Conservation (phyloP, 2,329 filamentous ascomycete species). For the Cephalotrichum gorgonifer region DNA sequence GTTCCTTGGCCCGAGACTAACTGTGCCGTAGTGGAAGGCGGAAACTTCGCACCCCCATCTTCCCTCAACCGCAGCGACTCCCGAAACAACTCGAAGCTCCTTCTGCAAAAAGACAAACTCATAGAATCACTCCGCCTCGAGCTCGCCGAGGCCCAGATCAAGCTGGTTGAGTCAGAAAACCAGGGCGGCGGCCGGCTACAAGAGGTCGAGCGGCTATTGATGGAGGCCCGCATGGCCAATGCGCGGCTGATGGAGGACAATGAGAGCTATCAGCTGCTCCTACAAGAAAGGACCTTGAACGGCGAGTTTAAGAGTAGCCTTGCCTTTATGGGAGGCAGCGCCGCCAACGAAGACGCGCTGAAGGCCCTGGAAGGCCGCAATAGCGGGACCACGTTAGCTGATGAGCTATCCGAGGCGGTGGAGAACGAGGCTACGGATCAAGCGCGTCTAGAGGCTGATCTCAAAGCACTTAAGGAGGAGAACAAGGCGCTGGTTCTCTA, state of each 20-base stretch:
- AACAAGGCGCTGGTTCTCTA: conserved; percentile 97
- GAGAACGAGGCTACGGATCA: conserved; percentile 52
- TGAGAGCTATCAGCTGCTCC: conserved; percentile 90
- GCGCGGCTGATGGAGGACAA: conserved; percentile 97
- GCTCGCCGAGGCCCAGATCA: conserved; percentile 89
- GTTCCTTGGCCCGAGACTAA: conserved; percentile 32
- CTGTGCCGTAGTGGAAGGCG: conserved; percentile 60
- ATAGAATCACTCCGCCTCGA: conserved; percentile 89
- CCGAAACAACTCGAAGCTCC: conserved; percentile 76
- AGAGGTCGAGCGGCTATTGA: conserved; percentile 80
- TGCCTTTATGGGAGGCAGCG: conserved; percentile 47
- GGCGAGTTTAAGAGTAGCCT: conserved; percentile 82
- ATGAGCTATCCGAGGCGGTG: conserved; percentile 68
- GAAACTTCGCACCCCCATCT: conserved; percentile 77
- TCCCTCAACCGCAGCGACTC: conserved; percentile 82
- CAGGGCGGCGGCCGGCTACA: conserved; percentile 77
- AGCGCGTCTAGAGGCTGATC: conserved; percentile 59
- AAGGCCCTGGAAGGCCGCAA: conserved; percentile 50
- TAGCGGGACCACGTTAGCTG: conserved; percentile 57
- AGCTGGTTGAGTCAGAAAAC: conserved; percentile 89
- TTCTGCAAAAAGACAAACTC: conserved; percentile 91
- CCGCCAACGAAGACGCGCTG: conserved; percentile 54
- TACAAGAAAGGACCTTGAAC: conserved; percentile 91
- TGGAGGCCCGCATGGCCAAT: conserved; percentile 92
- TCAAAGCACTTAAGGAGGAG: conserved; percentile 75